Evolutionary conservation across 2,329 filamentous ascomycete genomes (phyloP).

Genomic region (Aureobasidium vineae): DNA sequence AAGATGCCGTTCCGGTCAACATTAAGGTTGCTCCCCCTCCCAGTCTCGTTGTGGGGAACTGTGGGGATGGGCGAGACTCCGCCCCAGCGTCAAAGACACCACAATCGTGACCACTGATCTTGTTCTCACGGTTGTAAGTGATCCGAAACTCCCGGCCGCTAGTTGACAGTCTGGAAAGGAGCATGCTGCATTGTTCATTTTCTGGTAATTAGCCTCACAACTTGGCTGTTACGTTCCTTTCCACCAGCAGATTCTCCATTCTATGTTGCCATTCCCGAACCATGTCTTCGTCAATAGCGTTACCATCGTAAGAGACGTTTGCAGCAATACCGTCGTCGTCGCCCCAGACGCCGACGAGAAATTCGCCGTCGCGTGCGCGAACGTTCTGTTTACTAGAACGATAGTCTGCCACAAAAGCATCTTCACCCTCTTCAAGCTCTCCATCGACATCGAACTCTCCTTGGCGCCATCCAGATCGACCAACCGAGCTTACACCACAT

Average conservation of each 20-base stretch:
- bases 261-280: conserved; percentile 34
- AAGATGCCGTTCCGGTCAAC: conserved; percentile 4
- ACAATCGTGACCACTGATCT: not conserved
- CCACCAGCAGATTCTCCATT: conserved; percentile 13
- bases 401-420: conserved; percentile 45
- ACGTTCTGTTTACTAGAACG: conserved; percentile 42
- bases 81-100: not conserved
- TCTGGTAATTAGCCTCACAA: not conserved
- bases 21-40: not conserved
- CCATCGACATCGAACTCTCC: conserved; percentile 34
- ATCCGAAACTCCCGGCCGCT: not conserved
- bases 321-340: conserved; percentile 41
- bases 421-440: conserved; percentile 29
- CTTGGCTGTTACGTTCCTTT: not conserved
- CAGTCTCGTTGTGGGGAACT: conserved; percentile 7
- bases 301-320: conserved; percentile 44
- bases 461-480: conserved; percentile 38
- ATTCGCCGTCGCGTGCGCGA: conserved; percentile 48
- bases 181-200: not conserved
- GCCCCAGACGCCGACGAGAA: conserved; percentile 46
- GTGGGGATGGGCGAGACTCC: not conserved
- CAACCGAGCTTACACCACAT: conserved; percentile 48
- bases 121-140: not conserved
- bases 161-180: not conserved
- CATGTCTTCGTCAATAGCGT: conserved; percentile 33